A percentile compares a stretch with the other conserved stretches of the same genome.
phyloP scores from a whole-genome alignment of 805 yeast species.

The Brettanomyces naardenensis region DNA sequence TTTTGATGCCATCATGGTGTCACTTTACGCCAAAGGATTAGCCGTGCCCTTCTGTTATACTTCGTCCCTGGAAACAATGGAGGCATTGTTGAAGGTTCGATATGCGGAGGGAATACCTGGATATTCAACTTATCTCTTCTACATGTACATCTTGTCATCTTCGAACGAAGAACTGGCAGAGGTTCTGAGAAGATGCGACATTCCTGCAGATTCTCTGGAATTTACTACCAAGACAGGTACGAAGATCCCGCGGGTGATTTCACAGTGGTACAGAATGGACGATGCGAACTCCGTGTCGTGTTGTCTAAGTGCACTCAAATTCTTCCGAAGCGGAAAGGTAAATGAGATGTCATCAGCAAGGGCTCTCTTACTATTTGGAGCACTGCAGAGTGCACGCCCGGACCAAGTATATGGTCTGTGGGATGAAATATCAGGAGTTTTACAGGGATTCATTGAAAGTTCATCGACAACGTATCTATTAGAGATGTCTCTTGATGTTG shows the following conservation, averaged over 20 bases:
- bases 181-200: slow-evolving; percentile 27
- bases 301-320: slow-evolving; percentile 11
- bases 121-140: slow-evolving; percentile 25
- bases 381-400: slow-evolving; percentile 8
- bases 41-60: slow-evolving; percentile 48
- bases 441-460: slow-evolving; percentile 17
- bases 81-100: slow-evolving; percentile 34
- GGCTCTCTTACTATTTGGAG: slow-evolving; percentile 15
- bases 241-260: slow-evolving; percentile 29
- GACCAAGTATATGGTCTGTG: slow-evolving; percentile 14
- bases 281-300: slow-evolving; percentile 13
- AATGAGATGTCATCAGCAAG: slow-evolving; percentile 18
- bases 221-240: slow-evolving; percentile 24
- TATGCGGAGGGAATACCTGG: slow-evolving; percentile 25
- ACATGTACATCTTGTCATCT: slow-evolving; percentile 25
- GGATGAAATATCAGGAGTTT: slow-evolving; percentile 10
- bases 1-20: slow-evolving; percentile 43
- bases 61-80: slow-evolving; percentile 38
- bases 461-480: slow-evolving; percentile 18
- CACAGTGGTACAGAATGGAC: slow-evolving; percentile 6
- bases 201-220: slow-evolving; percentile 23
- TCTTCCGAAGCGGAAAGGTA: slow-evolving; percentile 15
- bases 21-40: slow-evolving; percentile 47
- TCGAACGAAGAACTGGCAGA: slow-evolving; percentile 29
- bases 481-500: slow-evolving; percentile 16